phyloP scores from a whole-genome alignment of 768 basidiomycete genomes.

The Naganishia onofrii region DNA sequence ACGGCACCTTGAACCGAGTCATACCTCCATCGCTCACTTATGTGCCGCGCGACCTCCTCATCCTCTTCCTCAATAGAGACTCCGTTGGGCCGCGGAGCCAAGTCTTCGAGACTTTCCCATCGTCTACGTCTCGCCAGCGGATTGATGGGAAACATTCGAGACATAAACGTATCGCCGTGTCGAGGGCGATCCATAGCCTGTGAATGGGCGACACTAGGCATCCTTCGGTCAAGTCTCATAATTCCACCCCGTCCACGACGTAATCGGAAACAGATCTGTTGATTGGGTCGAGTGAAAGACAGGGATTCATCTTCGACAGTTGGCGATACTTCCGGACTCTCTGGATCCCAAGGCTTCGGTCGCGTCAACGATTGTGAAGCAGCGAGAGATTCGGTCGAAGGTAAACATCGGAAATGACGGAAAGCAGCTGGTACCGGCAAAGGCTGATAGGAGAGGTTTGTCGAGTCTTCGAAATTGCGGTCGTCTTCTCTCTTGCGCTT shows the following conservation, averaged over 20 bases:
- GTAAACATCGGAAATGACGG: slow-evolving; percentile 44
- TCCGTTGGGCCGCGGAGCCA: slow-evolving; percentile 4
- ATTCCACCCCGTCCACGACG: slow-evolving; percentile 82
- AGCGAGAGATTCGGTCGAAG: slow-evolving; percentile 60
- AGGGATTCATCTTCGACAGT: slow-evolving; percentile 14
- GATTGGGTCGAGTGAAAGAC: slow-evolving; percentile 38
- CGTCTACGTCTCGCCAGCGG: slow-evolving; percentile 11
- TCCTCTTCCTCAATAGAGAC: slow-evolving; percentile 28
- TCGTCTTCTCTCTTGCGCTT: slow-evolving; percentile 68
- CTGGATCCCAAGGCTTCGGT: slow-evolving; percentile 25
- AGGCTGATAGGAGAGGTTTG: slow-evolving; percentile 77
- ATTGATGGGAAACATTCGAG: slow-evolving; percentile 40
- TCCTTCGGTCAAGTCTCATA: slow-evolving; percentile 65
- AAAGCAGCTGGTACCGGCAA: slow-evolving; percentile 60
- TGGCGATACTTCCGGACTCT: slow-evolving; percentile 10
- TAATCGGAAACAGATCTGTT: slow-evolving; percentile 60
- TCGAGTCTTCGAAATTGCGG: slow-evolving; percentile 78
- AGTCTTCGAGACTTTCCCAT: slow-evolving; percentile 7
- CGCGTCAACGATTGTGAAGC: slow-evolving; percentile 46
- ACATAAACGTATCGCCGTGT: slow-evolving; percentile 11
- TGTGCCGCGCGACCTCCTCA: slow-evolving; percentile 39
- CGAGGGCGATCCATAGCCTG: slow-evolving; percentile 21
- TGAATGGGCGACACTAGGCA: slow-evolving; percentile 31
- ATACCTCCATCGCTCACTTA: slow-evolving; percentile 53
- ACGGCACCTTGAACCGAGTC: slow-evolving; percentile 47